Evolutionary conservation across 495 filamentous ascomycete genomes (phyloP).

Genomic region (Cercophora scortea): DNA sequence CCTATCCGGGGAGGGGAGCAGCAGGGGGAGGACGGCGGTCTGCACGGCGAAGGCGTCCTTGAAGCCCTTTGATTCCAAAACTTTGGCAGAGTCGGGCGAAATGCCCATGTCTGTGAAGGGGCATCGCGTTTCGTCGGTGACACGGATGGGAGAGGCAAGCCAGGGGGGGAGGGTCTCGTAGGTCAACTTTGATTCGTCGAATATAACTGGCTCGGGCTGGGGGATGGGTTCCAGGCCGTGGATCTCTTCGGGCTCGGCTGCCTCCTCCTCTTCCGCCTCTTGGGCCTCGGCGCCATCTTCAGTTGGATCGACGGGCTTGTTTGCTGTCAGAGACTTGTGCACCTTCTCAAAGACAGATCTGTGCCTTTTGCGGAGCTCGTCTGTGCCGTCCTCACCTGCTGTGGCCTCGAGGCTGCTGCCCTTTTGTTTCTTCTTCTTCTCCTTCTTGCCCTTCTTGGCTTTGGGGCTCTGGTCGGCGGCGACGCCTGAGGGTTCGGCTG

Average conservation of each 20-base stretch:
- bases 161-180: constrained; percentile 58
- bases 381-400: constrained; percentile 4
- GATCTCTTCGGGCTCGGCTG: constrained; percentile 34
- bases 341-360: constrained; percentile 40
- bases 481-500: not conserved
- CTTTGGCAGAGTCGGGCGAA: constrained; percentile 28
- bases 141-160: constrained; percentile 65
- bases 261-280: constrained; percentile 14
- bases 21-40: constrained; percentile 67
- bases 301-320: not conserved
- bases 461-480: not conserved
- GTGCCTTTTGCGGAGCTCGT: constrained; percentile 27
- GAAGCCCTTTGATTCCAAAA: constrained; percentile 58
- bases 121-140: constrained; percentile 46
- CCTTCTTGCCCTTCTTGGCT: constrained; percentile 6
- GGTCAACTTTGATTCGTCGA: constrained; percentile 40
- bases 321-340: constrained; percentile 33
- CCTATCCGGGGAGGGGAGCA: constrained; percentile 50
- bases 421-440: constrained; percentile 24
- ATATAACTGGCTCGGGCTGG: constrained; percentile 57
- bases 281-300: constrained; percentile 13
- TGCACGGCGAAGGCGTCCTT: constrained; percentile 79
- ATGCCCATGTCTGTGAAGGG: constrained; percentile 58
- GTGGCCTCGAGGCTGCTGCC: constrained; percentile 3
- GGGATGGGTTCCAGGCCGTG: constrained; percentile 70